Evolutionary conservation across 495 filamentous ascomycete genomes (phyloP).

Genomic region (Talaromyces wortmannii): DNA sequence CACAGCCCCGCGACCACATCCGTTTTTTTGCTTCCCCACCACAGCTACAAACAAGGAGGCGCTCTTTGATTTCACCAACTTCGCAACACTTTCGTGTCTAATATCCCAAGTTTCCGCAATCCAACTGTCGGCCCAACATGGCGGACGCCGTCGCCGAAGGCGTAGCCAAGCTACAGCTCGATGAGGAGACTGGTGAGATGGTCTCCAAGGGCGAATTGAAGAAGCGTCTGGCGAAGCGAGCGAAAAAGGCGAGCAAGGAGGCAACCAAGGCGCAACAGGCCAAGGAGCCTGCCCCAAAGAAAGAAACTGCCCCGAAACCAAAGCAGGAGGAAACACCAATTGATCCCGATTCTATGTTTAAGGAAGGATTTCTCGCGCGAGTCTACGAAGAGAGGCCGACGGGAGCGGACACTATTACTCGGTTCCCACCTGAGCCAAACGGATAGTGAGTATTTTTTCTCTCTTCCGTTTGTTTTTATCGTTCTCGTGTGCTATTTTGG

Average conservation of each 20-base stretch:
- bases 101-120: no score
- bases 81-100: no score
- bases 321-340: slow-evolving; percentile 32
- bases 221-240: slow-evolving; percentile 55
- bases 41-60: no score
- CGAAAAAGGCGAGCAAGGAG: slow-evolving; percentile 49
- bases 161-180: slow-evolving; percentile 52
- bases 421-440: slow-evolving; percentile 89
- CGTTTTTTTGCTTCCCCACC: no score
- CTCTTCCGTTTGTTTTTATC: neutral
- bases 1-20: no score
- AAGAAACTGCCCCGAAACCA: slow-evolving; percentile 13
- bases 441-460: slow-evolving; percentile 20
- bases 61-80: no score
- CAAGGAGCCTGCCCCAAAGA: slow-evolving; percentile 19
- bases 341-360: slow-evolving; percentile 74
- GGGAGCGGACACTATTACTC: slow-evolving; percentile 56
- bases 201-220: slow-evolving; percentile 60
- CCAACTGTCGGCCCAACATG: slow-evolving; percentile 26
- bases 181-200: slow-evolving; percentile 61
- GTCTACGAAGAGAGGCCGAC: slow-evolving; percentile 72
- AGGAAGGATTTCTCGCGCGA: slow-evolving; percentile 71
- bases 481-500: neutral
- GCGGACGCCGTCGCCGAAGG: slow-evolving; percentile 46
- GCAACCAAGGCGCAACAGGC: slow-evolving; percentile 24